A percentile compares a stretch with the other conserved stretches of the same genome.
These are phyloP conservation scores for Eimeria falciformis DNA, from an alignment of 169 alveolate genomes.

Conservation along the genomic window DNA sequence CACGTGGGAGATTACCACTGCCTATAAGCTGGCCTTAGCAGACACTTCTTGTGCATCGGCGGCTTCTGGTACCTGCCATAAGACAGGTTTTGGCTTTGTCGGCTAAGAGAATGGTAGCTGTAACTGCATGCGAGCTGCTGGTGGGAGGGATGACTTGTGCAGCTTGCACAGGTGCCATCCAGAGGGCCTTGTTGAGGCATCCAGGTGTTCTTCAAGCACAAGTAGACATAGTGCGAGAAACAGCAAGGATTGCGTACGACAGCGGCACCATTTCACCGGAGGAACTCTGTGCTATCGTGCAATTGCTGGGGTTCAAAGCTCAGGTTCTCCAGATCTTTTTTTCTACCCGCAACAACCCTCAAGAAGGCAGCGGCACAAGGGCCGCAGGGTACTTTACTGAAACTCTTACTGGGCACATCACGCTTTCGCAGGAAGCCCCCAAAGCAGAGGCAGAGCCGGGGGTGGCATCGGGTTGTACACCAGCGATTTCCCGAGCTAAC, in stretches of 20 bases:
- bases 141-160: slow-evolving; percentile 72
- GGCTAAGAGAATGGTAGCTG: neutral
- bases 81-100: no score
- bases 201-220: slow-evolving; percentile 27
- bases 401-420: no score
- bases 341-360: neutral
- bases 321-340: slow-evolving; percentile 39
- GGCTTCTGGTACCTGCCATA: no score
- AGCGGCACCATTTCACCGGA: neutral
- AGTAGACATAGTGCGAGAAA: slow-evolving; percentile 53
- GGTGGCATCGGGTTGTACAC: no score
- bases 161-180: slow-evolving; percentile 69
- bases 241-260: slow-evolving; percentile 43
- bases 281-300: slow-evolving; percentile 39
- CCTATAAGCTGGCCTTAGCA: no score
- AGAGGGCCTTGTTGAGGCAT: neutral
- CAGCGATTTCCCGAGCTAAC: no score
- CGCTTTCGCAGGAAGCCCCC: no score
- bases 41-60: no score
- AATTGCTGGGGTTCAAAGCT: slow-evolving; percentile 55
- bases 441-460: neutral
- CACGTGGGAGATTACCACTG: no score
- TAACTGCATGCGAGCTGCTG: slow-evolving; percentile 52
- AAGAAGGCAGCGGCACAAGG: neutral
- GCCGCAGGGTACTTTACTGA: neutral